Conservation (phyloP, 2,329 filamentous ascomycete genomes). For the Phaeosphaeria sp. region DNA sequence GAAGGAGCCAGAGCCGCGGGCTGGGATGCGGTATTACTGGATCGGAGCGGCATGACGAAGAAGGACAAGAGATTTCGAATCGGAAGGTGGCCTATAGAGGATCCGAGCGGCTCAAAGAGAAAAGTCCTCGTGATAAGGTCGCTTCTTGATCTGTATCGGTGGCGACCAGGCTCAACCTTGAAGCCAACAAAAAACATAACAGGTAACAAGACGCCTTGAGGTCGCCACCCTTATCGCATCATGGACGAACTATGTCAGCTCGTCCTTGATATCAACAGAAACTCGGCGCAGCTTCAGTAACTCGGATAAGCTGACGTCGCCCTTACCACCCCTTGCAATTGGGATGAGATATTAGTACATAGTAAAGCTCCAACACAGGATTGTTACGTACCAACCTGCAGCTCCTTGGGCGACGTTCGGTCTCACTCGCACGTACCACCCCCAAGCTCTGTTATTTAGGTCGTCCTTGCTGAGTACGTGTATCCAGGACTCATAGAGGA, state of each 20-base stretch:
- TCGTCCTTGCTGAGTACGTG: conserved; percentile 67
- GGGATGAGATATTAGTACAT: neutral
- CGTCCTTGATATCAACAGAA: conserved; percentile 3
- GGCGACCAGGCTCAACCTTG: no score
- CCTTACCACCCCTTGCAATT: conserved; percentile 71
- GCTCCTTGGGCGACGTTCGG: conserved; percentile 77
- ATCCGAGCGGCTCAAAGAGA: neutral
- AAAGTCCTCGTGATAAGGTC: neutral
- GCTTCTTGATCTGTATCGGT: neutral
- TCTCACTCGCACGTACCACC: conserved; percentile 79
- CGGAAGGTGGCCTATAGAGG: neutral
- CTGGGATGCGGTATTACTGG: conserved; percentile 55
- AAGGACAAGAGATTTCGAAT: neutral
- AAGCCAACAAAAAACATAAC: no score
- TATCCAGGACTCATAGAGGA: conserved; percentile 77
- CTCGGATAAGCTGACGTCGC: conserved; percentile 67
- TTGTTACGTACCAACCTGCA: conserved; percentile 64
- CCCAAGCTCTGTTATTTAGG: conserved; percentile 78
- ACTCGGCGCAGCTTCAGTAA: conserved; percentile 55
- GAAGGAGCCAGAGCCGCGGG: conserved; percentile 55
- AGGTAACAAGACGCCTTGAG: neutral
- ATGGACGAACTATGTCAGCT: neutral
- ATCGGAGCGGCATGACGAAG: conserved; percentile 34
- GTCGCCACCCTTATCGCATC: neutral
- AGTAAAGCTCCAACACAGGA: neutral